These are phyloP conservation scores for Penicillium subrubescens DNA, from an alignment of 495 filamentous ascomycete species.

Conservation along the genomic window DNA sequence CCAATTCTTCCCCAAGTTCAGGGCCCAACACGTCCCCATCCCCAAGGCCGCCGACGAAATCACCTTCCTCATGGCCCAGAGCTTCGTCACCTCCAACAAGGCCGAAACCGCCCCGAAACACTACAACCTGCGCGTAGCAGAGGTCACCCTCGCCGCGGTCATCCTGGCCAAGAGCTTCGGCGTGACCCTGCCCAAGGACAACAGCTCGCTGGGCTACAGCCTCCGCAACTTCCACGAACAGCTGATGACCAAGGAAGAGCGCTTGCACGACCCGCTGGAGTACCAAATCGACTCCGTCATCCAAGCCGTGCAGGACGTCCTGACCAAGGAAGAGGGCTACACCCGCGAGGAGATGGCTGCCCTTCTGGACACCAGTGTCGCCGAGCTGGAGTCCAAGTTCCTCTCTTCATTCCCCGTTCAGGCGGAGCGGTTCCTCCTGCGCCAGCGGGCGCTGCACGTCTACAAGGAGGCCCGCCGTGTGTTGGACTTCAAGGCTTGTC, in stretches of 20 bases:
- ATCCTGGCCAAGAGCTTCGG: slow-evolving; percentile 62
- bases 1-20: slow-evolving; percentile 80
- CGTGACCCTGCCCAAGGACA: slow-evolving; percentile 73
- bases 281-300: slow-evolving; percentile 72
- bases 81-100: slow-evolving; percentile 91
- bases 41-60: slow-evolving; percentile 80
- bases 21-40: slow-evolving; percentile 77
- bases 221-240: slow-evolving; percentile 84
- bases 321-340: slow-evolving; percentile 79
- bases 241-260: slow-evolving; percentile 68
- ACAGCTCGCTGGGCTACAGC: slow-evolving; percentile 79
- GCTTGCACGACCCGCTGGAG: slow-evolving; percentile 55
- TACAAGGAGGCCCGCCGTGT: slow-evolving; percentile 89
- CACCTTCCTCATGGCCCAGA: slow-evolving; percentile 91
- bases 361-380: slow-evolving; percentile 66
- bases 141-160: slow-evolving; percentile 87
- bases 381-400: slow-evolving; percentile 71
- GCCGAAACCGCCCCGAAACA: slow-evolving; percentile 88
- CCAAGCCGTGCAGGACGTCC: slow-evolving; percentile 58
- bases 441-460: slow-evolving; percentile 84
- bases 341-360: slow-evolving; percentile 83
- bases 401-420: slow-evolving; percentile 85
- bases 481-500: slow-evolving; percentile 73
- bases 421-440: slow-evolving; percentile 84
- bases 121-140: slow-evolving; percentile 96